A percentile compares a stretch with the other conserved stretches of the same genome.
phyloP scores from a whole-genome alignment of 2,329 filamentous ascomycete species.

The Penicillium frequentans region DNA sequence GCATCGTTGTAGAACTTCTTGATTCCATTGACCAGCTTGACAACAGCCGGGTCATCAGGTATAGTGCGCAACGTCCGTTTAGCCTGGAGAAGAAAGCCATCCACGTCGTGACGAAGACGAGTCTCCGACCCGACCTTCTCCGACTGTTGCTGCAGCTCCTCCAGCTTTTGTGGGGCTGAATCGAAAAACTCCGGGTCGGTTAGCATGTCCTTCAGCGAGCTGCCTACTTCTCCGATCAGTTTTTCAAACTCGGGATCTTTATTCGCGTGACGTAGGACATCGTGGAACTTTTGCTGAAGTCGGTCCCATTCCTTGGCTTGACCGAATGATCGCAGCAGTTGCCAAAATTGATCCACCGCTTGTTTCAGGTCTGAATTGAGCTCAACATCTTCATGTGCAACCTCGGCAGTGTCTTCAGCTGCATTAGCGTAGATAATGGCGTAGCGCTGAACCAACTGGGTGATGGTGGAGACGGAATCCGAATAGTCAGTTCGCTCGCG shows the following conservation, averaged over 20 bases:
- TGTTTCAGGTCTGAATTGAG: slow-evolving; percentile 73
- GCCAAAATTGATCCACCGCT: slow-evolving; percentile 78
- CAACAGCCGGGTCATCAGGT: slow-evolving; percentile 69
- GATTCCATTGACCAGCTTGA: slow-evolving; percentile 66
- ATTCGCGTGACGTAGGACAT: slow-evolving; percentile 70
- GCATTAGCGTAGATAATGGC: slow-evolving; percentile 74
- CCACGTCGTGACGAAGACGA: slow-evolving; percentile 69
- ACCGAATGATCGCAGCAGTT: slow-evolving; percentile 76
- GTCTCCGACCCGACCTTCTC: slow-evolving; percentile 63
- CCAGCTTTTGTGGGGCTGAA: slow-evolving; percentile 65
- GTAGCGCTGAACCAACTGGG: slow-evolving; percentile 74
- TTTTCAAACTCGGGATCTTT: slow-evolving; percentile 81
- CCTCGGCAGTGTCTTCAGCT: slow-evolving; percentile 64
- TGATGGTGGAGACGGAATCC: slow-evolving; percentile 78
- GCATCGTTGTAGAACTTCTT: slow-evolving; percentile 68
- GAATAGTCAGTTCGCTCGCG: slow-evolving; percentile 78
- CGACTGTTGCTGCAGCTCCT: slow-evolving; percentile 58
- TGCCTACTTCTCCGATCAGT: slow-evolving; percentile 70
- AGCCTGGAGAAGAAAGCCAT: slow-evolving; percentile 68
- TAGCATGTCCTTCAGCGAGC: slow-evolving; percentile 75
- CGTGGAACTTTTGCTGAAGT: slow-evolving; percentile 66
- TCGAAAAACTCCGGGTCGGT: slow-evolving; percentile 86
- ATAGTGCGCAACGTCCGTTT: slow-evolving; percentile 69
- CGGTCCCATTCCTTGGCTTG: slow-evolving; percentile 72
- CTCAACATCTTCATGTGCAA: slow-evolving; percentile 68